Base-by-base conservation (phyloP, 768 basidiomycete genomes). In the Suillus tomentosus region DNA sequence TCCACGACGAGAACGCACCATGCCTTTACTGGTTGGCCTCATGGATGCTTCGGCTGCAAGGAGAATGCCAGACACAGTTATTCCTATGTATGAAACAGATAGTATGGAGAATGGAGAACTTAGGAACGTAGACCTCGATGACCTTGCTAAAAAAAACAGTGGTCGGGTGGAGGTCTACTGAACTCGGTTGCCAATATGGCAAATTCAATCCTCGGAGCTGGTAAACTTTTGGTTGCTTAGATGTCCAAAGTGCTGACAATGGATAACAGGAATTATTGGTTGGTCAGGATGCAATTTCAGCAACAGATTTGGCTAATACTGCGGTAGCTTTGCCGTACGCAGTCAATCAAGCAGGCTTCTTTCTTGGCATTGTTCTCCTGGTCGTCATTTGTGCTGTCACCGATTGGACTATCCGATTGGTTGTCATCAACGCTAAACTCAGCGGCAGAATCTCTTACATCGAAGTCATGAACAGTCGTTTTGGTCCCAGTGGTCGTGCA, bases 341-440 rank as follows among this genome's bases (percentile, higher is more conserved):
- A 43, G 78, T 99, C 59, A 87, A 90, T 67, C 94, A 96, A 81
- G 96, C 97, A 39, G 97, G 97, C 2, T 95, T 99, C 78, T 83
- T 97, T 69, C 86, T 86, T 1, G 97, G 97, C 13, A 77, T 97
- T 27, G 36, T 91, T n/a, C 84, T 99, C 2, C 83, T 99, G 31
- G 79, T 95, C 36, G 75, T 88, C 0, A 80, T 99, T 13, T 96
- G 92, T 60, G 82, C 76, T 22, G 84, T 98, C 47, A 98, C 97
- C 22, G 92, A 94, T 76, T 97, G 96, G 96, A 99, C 97, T 3
- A 97, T 99, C 62, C 89, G 95, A 19, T 86, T 99, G 37, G 96
- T 99, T 61, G 93, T 99, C 48, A 74, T 94, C 70, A 98, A 98
- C 73, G 96, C 95, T 39, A 99, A 99, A 80, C 81, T 99, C 63